Evolutionary conservation across 2,329 filamentous ascomycete species (phyloP).

Genomic region (Phaeophleospora eucalypticola): DNA sequence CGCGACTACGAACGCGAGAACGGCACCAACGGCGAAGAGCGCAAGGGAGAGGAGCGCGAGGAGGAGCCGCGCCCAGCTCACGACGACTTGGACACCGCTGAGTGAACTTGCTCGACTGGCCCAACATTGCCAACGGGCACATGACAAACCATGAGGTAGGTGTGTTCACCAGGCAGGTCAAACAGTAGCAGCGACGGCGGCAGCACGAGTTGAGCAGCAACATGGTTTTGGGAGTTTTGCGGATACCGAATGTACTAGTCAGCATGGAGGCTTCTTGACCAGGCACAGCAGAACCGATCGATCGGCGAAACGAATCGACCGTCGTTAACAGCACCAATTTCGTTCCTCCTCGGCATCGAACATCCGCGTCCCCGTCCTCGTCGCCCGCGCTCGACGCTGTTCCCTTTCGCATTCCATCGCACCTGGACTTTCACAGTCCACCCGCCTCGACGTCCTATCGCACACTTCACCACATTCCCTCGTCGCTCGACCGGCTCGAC

Average conservation of each 20-base stretch:
- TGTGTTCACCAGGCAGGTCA: background rate
- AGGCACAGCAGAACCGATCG: conserved; percentile 1
- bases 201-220: too few relatives aligned
- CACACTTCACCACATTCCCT: background rate
- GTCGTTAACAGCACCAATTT: background rate
- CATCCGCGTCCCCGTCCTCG: background rate
- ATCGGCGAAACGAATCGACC: conserved; percentile 5
- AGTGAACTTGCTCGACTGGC: conserved; percentile 46
- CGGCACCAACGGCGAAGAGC: conserved; percentile 70
- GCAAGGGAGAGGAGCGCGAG: conserved; percentile 60
- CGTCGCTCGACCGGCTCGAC: too few relatives aligned
- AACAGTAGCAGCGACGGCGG: too few relatives aligned
- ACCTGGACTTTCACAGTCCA: background rate
- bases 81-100: conserved; percentile 93
- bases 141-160: conserved; percentile 4
- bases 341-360: background rate
- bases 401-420: background rate
- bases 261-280: background rate
- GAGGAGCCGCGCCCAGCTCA: conserved; percentile 78
- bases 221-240: background rate
- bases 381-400: background rate
- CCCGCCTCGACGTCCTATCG: conserved; percentile 2
- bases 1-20: conserved; percentile 28
- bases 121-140: conserved; percentile 10
- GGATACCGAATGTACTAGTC: conserved; percentile 7